Evolutionary conservation across 768 basidiomycete species (phyloP).

Genomic region (Rhodosporidiobolus sp.): DNA sequence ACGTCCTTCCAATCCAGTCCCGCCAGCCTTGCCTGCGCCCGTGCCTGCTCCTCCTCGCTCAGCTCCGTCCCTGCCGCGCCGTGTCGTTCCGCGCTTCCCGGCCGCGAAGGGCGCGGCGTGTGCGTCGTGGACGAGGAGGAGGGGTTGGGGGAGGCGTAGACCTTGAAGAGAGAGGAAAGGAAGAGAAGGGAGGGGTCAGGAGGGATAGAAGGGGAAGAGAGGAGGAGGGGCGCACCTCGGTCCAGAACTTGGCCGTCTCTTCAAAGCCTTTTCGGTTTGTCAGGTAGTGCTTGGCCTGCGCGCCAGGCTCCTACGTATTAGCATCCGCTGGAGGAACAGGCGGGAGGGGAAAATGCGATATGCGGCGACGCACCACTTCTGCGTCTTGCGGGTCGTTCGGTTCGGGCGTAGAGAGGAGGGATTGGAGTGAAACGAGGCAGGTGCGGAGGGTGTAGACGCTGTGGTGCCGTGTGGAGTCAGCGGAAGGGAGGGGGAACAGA

Average conservation of each 20-base stretch:
- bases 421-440: conserved; percentile 90
- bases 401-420: conserved; percentile 85
- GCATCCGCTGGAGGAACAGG: neutral
- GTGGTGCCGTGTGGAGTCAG: conserved; percentile 48
- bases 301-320: no score
- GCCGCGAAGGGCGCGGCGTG: neutral
- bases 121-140: neutral
- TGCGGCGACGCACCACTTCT: conserved; percentile 51
- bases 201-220: neutral
- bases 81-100: neutral
- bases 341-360: neutral
- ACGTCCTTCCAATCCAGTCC: conserved; percentile 68
- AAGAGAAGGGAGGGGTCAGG: neutral
- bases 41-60: conserved; percentile 46
- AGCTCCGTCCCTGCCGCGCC: neutral
- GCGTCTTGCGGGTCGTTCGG: conserved; percentile 97
- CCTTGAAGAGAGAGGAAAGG: neutral
- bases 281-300: conserved; percentile 89
- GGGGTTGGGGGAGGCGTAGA: neutral
- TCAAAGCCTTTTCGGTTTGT: conserved; percentile 82
- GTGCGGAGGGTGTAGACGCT: conserved; percentile 90
- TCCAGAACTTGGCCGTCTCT: conserved; percentile 90
- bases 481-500: neutral
- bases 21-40: conserved; percentile 62
- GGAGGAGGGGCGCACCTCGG: conserved; percentile 46